Percentiles rank a stretch among this genome's conserved stretches.
Conservation (phyloP, 352 stramenopile genomes). For the Phytophthora vignae region DNA sequence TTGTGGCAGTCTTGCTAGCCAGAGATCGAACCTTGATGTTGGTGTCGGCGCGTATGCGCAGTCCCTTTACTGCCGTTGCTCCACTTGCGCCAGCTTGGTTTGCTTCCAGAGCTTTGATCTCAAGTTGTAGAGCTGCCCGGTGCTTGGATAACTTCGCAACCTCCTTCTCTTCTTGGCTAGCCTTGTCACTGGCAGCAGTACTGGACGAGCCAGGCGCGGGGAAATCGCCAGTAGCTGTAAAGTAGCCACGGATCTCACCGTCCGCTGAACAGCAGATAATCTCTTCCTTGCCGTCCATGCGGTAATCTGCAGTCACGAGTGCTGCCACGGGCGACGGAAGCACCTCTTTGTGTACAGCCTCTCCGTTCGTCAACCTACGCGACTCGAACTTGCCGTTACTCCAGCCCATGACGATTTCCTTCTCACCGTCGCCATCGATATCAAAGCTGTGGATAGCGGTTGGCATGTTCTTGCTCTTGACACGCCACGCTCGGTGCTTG, state of each 20-base stretch:
- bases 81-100: constrained; percentile 31
- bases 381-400: constrained; percentile 91
- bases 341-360: constrained; percentile 87
- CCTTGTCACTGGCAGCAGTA: constrained; percentile 46
- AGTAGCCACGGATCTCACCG: constrained; percentile 84
- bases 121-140: constrained; percentile 75
- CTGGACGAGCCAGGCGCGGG: constrained; percentile 26
- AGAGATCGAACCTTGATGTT: constrained; percentile 69
- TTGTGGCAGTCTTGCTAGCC: constrained; percentile 57
- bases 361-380: constrained; percentile 74
- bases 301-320: constrained; percentile 87
- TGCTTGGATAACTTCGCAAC: constrained; percentile 84
- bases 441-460: constrained; percentile 89
- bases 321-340: constrained; percentile 68
- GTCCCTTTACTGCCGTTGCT: constrained; percentile 38
- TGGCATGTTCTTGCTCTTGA: constrained; percentile 92
- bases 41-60: constrained; percentile 64
- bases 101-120: constrained; percentile 81
- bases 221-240: constrained; percentile 56
- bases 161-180: constrained; percentile 74
- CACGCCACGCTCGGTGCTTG: constrained; percentile 88
- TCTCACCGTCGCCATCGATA: constrained; percentile 90
- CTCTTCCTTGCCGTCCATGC: constrained; percentile 89
- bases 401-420: constrained; percentile 92
- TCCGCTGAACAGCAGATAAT: constrained; percentile 88